Evolutionary conservation across 805 yeast species (phyloP).

Genomic region (Starmerella scarabaei): DNA sequence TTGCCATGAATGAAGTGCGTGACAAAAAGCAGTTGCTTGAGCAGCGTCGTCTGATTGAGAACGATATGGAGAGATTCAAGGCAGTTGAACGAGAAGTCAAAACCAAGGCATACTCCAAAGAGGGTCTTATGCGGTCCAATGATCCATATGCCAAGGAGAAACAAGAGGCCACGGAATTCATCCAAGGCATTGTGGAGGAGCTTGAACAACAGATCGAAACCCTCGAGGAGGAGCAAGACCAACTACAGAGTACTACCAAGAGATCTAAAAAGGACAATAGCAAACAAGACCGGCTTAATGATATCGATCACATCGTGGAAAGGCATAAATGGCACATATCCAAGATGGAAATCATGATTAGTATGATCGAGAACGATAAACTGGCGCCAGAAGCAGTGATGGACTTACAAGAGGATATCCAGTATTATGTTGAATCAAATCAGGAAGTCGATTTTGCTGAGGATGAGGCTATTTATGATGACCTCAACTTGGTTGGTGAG

Average conservation of each 20-base stretch:
- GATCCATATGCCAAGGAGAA: slow-evolving; percentile 76
- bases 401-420: slow-evolving; percentile 74
- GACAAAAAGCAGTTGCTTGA: slow-evolving; percentile 74
- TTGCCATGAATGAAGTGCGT: slow-evolving; percentile 79
- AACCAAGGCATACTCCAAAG: slow-evolving; percentile 87
- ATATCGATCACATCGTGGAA: slow-evolving; percentile 47
- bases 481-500: slow-evolving; percentile 53
- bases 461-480: slow-evolving; percentile 86
- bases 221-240: slow-evolving; percentile 58
- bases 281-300: slow-evolving; percentile 48
- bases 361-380: slow-evolving; percentile 66
- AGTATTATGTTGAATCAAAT: slow-evolving; percentile 84
- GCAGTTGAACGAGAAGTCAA: slow-evolving; percentile 87
- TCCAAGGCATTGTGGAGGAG: slow-evolving; percentile 63
- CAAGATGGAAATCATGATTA: slow-evolving; percentile 62
- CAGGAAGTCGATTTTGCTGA: slow-evolving; percentile 88
- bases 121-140: slow-evolving; percentile 61
- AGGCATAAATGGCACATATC: slow-evolving; percentile 69
- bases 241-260: slow-evolving; percentile 38
- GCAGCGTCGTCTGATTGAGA: slow-evolving; percentile 49
- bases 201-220: slow-evolving; percentile 68
- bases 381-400: slow-evolving; percentile 66
- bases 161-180: slow-evolving; percentile 55
- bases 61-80: slow-evolving; percentile 87
- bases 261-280: slow-evolving; percentile 48